These are phyloP conservation scores for Trametes versicolor DNA, from an alignment of 1,284 basidiomycete species.

Conservation along the genomic window DNA sequence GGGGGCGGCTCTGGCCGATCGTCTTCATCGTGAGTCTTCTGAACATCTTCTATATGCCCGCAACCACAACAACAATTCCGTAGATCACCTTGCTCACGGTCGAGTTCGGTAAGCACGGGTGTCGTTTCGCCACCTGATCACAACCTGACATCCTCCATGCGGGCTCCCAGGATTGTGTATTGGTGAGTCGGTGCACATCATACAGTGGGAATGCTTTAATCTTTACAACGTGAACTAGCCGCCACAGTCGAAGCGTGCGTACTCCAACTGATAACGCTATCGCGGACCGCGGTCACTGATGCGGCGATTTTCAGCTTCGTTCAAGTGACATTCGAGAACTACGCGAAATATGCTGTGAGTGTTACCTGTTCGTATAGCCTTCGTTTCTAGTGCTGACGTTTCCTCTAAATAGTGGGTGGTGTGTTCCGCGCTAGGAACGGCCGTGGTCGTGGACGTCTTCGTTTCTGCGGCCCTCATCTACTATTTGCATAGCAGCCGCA, in stretches of 20 bases:
- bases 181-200: constrained; percentile 8
- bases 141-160: background rate
- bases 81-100: background rate
- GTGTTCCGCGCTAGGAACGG: background rate
- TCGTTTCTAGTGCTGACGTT: background rate
- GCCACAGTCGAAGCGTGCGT: constrained; percentile 18
- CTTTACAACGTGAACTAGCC: no score
- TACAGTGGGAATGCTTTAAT: no score
- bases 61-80: background rate
- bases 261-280: no score
- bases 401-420: constrained; percentile 15
- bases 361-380: no score
- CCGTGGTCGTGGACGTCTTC: constrained; percentile 13
- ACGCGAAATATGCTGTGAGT: constrained; percentile 6
- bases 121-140: background rate
- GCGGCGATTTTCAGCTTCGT: no score
- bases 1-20: constrained; percentile 4
- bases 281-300: no score
- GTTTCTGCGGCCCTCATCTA: constrained; percentile 7
- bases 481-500: constrained; percentile 21
- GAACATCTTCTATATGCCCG: background rate
- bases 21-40: constrained; percentile 9
- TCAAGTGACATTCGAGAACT: no score
- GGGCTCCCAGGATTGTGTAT: constrained; percentile 19
- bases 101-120: background rate